phyloP scores from a whole-genome alignment of 2,329 filamentous ascomycete species.

The Colletotrichum trifolii region DNA sequence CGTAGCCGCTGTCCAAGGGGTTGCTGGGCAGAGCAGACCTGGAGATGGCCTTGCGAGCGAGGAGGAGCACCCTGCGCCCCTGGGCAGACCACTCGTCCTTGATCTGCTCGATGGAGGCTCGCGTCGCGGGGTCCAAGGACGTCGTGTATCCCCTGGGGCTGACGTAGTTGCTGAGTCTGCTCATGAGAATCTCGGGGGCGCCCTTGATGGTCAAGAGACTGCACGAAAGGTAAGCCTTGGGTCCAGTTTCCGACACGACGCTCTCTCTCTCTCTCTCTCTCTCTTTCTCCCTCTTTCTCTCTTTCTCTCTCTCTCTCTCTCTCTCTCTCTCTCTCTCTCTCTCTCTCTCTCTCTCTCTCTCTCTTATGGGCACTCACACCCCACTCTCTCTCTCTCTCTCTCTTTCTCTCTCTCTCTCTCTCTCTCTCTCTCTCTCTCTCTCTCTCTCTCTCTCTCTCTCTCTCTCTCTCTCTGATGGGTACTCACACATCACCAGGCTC shows the following conservation, averaged over 20 bases:
- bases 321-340: too few relatives aligned
- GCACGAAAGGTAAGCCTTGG: neutral
- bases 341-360: too few relatives aligned
- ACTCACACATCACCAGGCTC: conserved; percentile 45
- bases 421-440: too few relatives aligned
- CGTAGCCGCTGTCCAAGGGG: conserved; percentile 51
- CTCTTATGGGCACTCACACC: too few relatives aligned
- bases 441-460: too few relatives aligned
- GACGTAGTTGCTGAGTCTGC: conserved; percentile 69
- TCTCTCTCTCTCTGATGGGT: too few relatives aligned
- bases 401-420: too few relatives aligned
- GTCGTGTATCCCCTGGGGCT: conserved; percentile 64
- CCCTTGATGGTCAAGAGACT: conserved; percentile 80
- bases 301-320: too few relatives aligned
- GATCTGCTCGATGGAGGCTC: conserved; percentile 62
- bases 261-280: too few relatives aligned
- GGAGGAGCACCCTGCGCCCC: conserved; percentile 74
- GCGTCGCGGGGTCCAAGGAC: conserved; percentile 58
- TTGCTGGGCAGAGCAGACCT: conserved; percentile 39
- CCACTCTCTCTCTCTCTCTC: too few relatives aligned
- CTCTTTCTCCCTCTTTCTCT: too few relatives aligned
- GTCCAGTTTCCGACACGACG: neutral
- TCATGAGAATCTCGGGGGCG: conserved; percentile 78
- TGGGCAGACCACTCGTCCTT: conserved; percentile 77
- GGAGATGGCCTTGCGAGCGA: conserved; percentile 70